phyloP scores from a whole-genome alignment of 257 asterid genomes.

The Cordia subcordata region DNA sequence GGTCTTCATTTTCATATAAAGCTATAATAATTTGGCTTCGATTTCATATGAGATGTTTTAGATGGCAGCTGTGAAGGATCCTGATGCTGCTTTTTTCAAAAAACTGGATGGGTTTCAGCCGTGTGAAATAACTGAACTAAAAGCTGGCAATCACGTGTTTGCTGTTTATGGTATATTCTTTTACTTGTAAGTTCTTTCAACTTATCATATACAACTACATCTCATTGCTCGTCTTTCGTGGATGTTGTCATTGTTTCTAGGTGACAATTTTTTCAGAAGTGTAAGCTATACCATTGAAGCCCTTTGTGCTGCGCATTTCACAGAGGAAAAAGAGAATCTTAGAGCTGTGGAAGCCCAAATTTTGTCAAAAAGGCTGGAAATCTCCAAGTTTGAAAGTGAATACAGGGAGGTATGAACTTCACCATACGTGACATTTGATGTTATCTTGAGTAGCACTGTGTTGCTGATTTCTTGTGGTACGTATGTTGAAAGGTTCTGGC shows the following conservation, averaged over 20 bases:
- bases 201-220: slow-evolving; percentile 5
- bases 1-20: not conserved
- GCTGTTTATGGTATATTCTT: slow-evolving; percentile 77
- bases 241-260: slow-evolving; percentile 31
- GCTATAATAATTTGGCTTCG: slow-evolving; percentile 10
- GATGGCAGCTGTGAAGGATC: slow-evolving; percentile 72
- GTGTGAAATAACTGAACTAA: slow-evolving; percentile 81
- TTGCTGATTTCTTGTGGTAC: slow-evolving; percentile 15
- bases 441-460: slow-evolving; percentile 1
- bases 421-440: not conserved
- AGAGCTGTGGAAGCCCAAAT: slow-evolving; percentile 78
- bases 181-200: slow-evolving; percentile 18
- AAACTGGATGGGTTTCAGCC: slow-evolving; percentile 96
- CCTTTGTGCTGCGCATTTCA: slow-evolving; percentile 63
- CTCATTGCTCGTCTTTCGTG: slow-evolving; percentile 18
- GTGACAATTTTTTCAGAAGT: slow-evolving; percentile 94
- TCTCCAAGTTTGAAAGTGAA: slow-evolving; percentile 90
- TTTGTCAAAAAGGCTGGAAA: slow-evolving; percentile 84
- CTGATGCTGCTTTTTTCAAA: slow-evolving; percentile 90
- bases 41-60: slow-evolving; percentile 23
- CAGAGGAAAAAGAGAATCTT: slow-evolving; percentile 80
- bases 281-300: slow-evolving; percentile 80
- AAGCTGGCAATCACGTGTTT: slow-evolving; percentile 84
- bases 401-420: slow-evolving; percentile 66
- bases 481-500: slow-evolving; percentile 62